Percentiles rank a stretch among this genome's conserved stretches.
Conservation (phyloP, 2,329 filamentous ascomycete species). For the Arthrobotrys pseudoclavata region DNA sequence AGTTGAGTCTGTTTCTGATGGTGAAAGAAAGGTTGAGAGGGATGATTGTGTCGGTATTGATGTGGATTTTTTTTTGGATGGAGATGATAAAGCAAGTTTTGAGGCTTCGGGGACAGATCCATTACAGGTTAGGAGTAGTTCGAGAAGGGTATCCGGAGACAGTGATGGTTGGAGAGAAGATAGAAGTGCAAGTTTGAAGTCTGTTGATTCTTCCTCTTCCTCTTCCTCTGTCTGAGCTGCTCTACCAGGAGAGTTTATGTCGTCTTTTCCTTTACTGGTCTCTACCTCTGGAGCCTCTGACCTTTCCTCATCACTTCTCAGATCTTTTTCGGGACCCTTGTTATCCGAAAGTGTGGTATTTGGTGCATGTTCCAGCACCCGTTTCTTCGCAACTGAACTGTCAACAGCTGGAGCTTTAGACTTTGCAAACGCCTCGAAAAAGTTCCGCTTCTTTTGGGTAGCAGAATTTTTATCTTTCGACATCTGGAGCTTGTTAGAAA, state of each 20-base stretch:
- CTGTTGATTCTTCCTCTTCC: constrained; percentile 82
- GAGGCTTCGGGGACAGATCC: constrained; percentile 80
- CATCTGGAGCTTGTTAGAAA: constrained; percentile 7
- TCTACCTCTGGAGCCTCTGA: background rate
- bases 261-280: background rate
- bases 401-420: constrained; percentile 14
- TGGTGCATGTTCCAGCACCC: constrained; percentile 32
- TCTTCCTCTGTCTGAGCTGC: background rate
- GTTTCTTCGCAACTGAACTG: constrained; percentile 22
- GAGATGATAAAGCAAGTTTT: constrained; percentile 65
- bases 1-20: constrained; percentile 61
- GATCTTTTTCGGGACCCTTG: background rate
- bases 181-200: constrained; percentile 87
- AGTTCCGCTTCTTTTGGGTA: constrained; percentile 40
- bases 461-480: background rate
- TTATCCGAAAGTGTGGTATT: background rate
- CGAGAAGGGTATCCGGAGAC: constrained; percentile 78
- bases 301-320: background rate
- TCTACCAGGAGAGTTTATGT: background rate
- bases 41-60: constrained; percentile 61
- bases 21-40: constrained; percentile 59
- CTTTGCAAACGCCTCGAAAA: constrained; percentile 42
- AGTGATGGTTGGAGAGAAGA: constrained; percentile 79
- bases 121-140: constrained; percentile 81
- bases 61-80: constrained; percentile 15